Evolutionary conservation across 116 monocot genomes (phyloP), one percentile per base, ranked within the genome.

Genomic region (Trichopus zeylanicus): DNA sequence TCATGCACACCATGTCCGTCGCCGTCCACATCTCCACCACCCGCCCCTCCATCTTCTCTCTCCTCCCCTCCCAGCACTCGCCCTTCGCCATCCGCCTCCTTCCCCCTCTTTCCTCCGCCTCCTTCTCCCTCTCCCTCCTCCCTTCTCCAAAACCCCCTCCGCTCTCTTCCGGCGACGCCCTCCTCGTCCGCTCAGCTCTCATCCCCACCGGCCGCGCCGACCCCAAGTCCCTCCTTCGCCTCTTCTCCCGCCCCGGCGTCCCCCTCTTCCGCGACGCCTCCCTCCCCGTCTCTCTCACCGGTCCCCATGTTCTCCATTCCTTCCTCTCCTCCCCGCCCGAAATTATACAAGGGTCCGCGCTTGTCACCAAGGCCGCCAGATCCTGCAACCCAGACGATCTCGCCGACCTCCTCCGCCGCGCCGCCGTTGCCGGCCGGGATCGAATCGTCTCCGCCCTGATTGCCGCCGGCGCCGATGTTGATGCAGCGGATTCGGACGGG

Each of bases 1-100:
- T 80, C 48, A 70, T 80, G 70, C 79, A 80, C 79, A 80, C 79
- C 60, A 74, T 80, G 66, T 46, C 70, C 20, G 79, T 80, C 25
- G 74, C 79, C 29, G 57, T 74, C 20, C 65, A 70, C 21, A 27
- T 74, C 61, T 38, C 66, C 65, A 66, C 63, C 53, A 67, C 65
- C 62, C 24, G 53, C 2, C 74, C 70, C 15, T 21, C 70, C 10
- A 6, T 22, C 62, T 68, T 51, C 74, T 53, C 55, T 57, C 7
- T 67, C 52, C 15, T 11, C 28, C 67, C 67, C 15, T 25, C 4
- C 68, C 13, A 42, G 18, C n/a, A 13, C 0, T n/a, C 4, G 4
- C 42, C n/a, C 42, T 7, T 56, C 35, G 48, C 39, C 32, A 16
- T 47, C 22, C 24, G 66, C 23, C 55, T 79, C 23, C n/a, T n/a